Evolutionary conservation across 352 stramenopile genomes (phyloP), one percentile per base, ranked within the genome.

Genomic region (Discostella stelligera): DNA sequence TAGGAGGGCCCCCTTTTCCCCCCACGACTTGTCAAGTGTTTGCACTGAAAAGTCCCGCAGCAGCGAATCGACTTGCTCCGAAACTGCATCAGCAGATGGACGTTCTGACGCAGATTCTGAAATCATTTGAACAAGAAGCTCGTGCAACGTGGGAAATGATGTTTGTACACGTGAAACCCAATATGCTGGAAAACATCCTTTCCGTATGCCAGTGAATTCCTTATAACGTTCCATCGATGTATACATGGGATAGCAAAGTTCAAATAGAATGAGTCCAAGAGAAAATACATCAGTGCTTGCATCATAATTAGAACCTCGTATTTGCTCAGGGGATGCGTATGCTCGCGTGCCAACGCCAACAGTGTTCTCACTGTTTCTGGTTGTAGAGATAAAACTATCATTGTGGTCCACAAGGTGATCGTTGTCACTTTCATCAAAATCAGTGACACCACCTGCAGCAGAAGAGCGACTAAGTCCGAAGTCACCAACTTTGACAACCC

Each of bases 221-320:
- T 89, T 84, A 32, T 84, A 86, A 59, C 86, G 73, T 81, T 93
- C 88, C 84, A 92, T 91, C 21, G 82, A 68, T 56, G 90, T 94
- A 59, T 90, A 88, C 85, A 94, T 93, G 25, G 87, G 88, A 79
- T 90, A 92, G 52, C 80, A 90, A n/a, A 94, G 62, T 74, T 94
- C 90, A 76, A 93, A 94, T 10, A 94, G 63, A 27, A 94, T 90
- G 16, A 94, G 84, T 0, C 90, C 90, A 1, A 94, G 75, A 14
- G 79, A 88, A 76, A 90, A 94, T 41, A 94, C 73, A 79, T 94
- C 90, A 9, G 88, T 93, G 58, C 71, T 88, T 21, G 86, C 79
- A 68, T 92, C 89, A 70, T 94, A 94, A 60, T 92, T 87, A 7
- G 89, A 91, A 46, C 79, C 79, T 78, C 87, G 83, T 71, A 92